These are phyloP conservation scores for Terfezia boudieri DNA, from an alignment of 495 filamentous ascomycete species.

Conservation along the genomic window DNA sequence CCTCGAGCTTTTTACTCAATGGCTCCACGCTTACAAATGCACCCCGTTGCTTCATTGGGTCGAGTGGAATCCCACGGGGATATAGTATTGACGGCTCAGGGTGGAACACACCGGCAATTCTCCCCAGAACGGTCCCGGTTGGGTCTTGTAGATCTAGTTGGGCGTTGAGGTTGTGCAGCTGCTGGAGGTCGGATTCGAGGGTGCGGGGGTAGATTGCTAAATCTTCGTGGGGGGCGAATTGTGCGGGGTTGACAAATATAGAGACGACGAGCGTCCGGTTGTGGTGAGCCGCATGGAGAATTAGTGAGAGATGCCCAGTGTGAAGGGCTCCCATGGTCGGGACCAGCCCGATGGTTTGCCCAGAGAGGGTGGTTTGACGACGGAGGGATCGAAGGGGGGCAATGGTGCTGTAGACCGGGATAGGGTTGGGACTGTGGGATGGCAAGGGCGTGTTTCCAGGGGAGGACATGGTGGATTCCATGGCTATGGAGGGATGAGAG, in stretches of 20 bases:
- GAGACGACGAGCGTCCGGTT: conserved; percentile 69
- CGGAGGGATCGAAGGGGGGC: conserved; percentile 49
- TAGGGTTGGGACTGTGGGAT: conserved; percentile 19
- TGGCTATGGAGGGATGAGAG: too few species aligned
- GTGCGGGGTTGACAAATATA: conserved; percentile 89
- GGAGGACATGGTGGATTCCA: conserved; percentile 4
- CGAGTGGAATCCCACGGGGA: conserved; percentile 59
- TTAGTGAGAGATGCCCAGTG: conserved; percentile 67
- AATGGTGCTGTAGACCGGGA: conserved; percentile 57
- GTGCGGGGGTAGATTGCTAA: conserved; percentile 75
- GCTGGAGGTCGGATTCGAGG: conserved; percentile 50
- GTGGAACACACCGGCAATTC: conserved; percentile 63
- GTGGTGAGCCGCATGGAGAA: conserved; percentile 63
- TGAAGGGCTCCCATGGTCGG: conserved; percentile 96
- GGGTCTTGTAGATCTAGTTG: conserved; percentile 31
- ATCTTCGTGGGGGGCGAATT: conserved; percentile 83
- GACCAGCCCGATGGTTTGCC: conserved; percentile 62
- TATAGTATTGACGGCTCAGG: conserved; percentile 73
- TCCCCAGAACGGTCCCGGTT: conserved; percentile 29
- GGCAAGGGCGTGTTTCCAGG: background rate
- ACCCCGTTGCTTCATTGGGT: conserved; percentile 50
- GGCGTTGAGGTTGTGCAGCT: conserved; percentile 42
- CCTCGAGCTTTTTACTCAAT: conserved; percentile 57
- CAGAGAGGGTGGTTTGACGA: conserved; percentile 38
- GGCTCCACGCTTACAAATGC: conserved; percentile 91